A percentile compares a stretch with the other conserved stretches of the same genome.
Evolutionary conservation across 805 yeast species (phyloP).

Genomic region (Spencermartinsiella europaea): DNA sequence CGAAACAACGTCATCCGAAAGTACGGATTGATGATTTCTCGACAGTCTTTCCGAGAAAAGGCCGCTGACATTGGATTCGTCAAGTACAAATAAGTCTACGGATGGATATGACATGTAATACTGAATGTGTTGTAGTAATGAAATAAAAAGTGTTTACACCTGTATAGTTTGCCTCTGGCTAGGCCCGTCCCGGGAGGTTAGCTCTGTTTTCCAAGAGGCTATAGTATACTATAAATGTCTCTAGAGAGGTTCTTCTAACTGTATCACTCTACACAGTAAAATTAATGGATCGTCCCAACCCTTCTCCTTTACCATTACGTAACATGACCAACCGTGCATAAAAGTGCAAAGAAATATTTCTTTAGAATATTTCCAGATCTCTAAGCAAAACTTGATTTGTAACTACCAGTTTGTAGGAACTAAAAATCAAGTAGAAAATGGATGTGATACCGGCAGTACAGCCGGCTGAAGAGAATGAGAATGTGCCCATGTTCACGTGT

Average conservation of each 20-base stretch:
- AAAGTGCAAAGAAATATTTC: not conserved
- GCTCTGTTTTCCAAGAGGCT: too few species aligned
- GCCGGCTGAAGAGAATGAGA: constrained; percentile 16
- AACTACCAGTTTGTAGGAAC: too few species aligned
- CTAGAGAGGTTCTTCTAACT: too few species aligned
- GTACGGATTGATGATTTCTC: constrained; percentile 98
- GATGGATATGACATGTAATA: not conserved
- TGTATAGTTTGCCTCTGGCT: too few species aligned
- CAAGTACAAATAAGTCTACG: constrained; percentile 84
- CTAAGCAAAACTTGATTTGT: too few species aligned
- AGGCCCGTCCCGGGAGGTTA: too few species aligned
- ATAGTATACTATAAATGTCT: too few species aligned
- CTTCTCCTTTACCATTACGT: not conserved
- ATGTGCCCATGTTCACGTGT: constrained; percentile 54
- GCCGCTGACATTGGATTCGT: constrained; percentile 98
- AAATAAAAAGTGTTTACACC: constrained; percentile 1
- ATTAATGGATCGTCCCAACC: too few species aligned
- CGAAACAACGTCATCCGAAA: constrained; percentile 99
- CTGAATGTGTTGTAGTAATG: not conserved
- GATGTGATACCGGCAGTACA: constrained; percentile 12
- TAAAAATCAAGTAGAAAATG: too few species aligned
- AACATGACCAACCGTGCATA: not conserved
- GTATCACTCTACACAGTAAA: too few species aligned
- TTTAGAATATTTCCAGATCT: too few species aligned
- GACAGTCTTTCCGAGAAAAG: constrained; percentile 99